These are phyloP conservation scores for Nicotiana paniculata DNA, from an alignment of 257 asterid genomes.

Conservation along the genomic window DNA sequence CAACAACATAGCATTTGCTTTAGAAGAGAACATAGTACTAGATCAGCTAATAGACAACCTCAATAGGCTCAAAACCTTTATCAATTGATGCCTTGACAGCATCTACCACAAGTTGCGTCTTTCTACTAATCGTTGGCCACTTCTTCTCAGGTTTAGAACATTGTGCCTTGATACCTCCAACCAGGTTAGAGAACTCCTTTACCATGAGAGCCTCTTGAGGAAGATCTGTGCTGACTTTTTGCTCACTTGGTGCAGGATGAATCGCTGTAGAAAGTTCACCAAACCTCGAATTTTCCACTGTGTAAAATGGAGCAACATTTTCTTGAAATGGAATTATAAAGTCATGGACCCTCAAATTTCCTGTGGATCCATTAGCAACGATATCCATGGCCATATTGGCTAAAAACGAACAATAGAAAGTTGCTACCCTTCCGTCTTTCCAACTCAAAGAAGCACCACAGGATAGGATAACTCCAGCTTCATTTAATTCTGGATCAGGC, in stretches of 20 bases:
- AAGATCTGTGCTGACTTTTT: conserved; percentile 36
- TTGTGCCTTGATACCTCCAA: conserved; percentile 25
- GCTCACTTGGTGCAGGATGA: conserved; percentile 51
- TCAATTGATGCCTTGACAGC: conserved; percentile 66
- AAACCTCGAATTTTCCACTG: conserved; percentile 27
- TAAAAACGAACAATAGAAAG: conserved; percentile 65
- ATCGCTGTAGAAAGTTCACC: conserved; percentile 36
- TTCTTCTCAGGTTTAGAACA: conserved; percentile 55
- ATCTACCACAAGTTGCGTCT: conserved; percentile 69
- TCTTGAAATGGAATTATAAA: conserved; percentile 58
- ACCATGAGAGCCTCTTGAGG: conserved; percentile 82
- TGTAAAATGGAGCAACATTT: conserved; percentile 32
- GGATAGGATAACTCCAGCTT: conserved; percentile 48
- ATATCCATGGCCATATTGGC: conserved; percentile 61
- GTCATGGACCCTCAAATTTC: conserved; percentile 48
- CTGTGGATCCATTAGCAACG: conserved; percentile 44
- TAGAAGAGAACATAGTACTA: too few species aligned
- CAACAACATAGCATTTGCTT: not conserved
- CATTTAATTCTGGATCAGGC: conserved; percentile 39
- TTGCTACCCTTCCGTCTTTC: conserved; percentile 58
- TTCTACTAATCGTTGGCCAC: conserved; percentile 58
- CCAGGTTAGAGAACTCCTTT: conserved; percentile 50
- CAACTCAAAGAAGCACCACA: conserved; percentile 64
- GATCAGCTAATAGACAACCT: conserved; percentile 11
- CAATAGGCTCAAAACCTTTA: conserved; percentile 32